These are phyloP conservation scores for Chlorella sp. DNA, from an alignment of 139 green algal genomes.

Conservation along the genomic window DNA sequence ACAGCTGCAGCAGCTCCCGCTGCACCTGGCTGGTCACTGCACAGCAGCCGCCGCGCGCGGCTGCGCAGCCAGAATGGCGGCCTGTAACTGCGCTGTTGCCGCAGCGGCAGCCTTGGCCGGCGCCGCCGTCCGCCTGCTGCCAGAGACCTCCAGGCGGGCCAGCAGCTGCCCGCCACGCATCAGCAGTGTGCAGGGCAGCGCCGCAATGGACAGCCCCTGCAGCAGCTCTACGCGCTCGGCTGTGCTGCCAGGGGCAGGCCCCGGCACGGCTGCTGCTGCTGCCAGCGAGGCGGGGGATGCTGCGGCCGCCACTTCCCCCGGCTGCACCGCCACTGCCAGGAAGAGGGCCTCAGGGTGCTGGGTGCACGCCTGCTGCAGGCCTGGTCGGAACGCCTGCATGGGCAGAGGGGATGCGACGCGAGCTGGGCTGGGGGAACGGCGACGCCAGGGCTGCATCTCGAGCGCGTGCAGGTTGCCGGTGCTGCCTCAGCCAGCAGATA, in stretches of 20 bases:
- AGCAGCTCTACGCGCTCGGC: not conserved
- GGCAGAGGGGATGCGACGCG: not conserved
- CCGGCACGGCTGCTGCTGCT: too few species aligned
- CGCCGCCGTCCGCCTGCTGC: not conserved
- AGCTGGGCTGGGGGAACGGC: too few species aligned
- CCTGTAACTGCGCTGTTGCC: not conserved
- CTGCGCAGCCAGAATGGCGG: not conserved
- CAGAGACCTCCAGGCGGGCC: not conserved
- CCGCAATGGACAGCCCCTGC: not conserved
- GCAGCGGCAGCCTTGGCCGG: not conserved
- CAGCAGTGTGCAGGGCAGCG: conserved; percentile 9
- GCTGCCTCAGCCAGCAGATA: too few species aligned
- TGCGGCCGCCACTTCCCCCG: not conserved
- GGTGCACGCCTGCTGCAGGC: not conserved
- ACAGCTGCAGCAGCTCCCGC: too few species aligned
- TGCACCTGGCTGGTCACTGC: too few species aligned
- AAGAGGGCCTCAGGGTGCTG: not conserved
- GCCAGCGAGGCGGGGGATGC: not conserved
- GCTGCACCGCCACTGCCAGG: not conserved
- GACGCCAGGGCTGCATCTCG: too few species aligned
- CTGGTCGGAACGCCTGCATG: not conserved
- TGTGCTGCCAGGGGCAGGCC: too few species aligned
- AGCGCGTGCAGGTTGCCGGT: too few species aligned
- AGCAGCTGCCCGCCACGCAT: conserved; percentile 2
- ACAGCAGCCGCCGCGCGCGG: too few species aligned